phyloP scores from a whole-genome alignment of 2,329 filamentous ascomycete species.

The Alternaria rosae region DNA sequence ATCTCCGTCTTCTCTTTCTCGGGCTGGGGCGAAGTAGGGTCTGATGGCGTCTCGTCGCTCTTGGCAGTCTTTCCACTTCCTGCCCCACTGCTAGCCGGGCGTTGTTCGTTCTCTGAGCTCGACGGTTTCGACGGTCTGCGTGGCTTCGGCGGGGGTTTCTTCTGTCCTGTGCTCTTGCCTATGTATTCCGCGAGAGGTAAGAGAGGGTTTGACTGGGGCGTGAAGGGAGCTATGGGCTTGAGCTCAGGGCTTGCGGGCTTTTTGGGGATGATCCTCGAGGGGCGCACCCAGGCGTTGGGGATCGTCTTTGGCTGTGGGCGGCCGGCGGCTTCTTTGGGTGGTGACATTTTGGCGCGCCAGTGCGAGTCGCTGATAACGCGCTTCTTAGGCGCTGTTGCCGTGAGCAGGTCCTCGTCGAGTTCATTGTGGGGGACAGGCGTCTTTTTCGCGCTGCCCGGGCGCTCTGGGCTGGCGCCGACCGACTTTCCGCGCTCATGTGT shows the following conservation, averaged over 20 bases:
- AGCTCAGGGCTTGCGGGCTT: slow-evolving; percentile 19
- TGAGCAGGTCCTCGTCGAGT: slow-evolving; percentile 55
- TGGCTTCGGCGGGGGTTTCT: slow-evolving; percentile 29
- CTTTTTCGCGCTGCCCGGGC: slow-evolving; percentile 43
- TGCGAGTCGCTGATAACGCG: slow-evolving; percentile 92
- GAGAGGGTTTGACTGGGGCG: slow-evolving; percentile 24
- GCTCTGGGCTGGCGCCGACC: slow-evolving; percentile 36
- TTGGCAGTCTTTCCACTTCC: slow-evolving; percentile 36
- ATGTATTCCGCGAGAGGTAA: slow-evolving; percentile 35
- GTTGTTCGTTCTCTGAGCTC: slow-evolving; percentile 42
- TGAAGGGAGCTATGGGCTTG: slow-evolving; percentile 15
- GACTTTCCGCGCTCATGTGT: slow-evolving; percentile 33
- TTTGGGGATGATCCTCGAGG: slow-evolving; percentile 37
- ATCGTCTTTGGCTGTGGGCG: slow-evolving; percentile 45
- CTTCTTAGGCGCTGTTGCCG: slow-evolving; percentile 78
- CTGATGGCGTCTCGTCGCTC: slow-evolving; percentile 25
- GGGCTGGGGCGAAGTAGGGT: slow-evolving; percentile 30
- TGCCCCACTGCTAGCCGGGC: slow-evolving; percentile 45
- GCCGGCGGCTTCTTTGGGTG: slow-evolving; percentile 39
- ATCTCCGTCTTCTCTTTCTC: slow-evolving; percentile 33
- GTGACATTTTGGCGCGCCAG: slow-evolving; percentile 69
- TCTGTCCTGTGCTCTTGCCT: slow-evolving; percentile 38
- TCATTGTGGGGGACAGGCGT: slow-evolving; percentile 44
- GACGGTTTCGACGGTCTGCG: slow-evolving; percentile 40
- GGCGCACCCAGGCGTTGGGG: slow-evolving; percentile 50